Evolutionary conservation across 805 yeast species (phyloP).

Genomic region (Wickerhamomyces hampshirensis): DNA sequence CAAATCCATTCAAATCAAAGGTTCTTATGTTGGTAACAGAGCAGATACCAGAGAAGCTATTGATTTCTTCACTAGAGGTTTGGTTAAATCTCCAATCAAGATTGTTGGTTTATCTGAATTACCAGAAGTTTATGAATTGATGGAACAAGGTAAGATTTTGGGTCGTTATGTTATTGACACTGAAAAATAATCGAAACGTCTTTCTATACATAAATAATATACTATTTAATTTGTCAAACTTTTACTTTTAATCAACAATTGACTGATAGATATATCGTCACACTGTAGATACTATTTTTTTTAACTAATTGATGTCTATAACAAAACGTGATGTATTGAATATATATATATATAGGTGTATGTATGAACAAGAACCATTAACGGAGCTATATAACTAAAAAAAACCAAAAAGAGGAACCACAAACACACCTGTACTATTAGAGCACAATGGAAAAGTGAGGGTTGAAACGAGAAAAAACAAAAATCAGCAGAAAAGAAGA

Average conservation of each 20-base stretch:
- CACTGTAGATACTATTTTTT: too few relatives aligned
- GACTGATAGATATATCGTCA: not conserved
- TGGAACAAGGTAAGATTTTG: slow-evolving; percentile 79
- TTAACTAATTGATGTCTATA: too few relatives aligned
- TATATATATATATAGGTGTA: too few relatives aligned
- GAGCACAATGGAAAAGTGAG: too few relatives aligned
- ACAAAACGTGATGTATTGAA: not conserved
- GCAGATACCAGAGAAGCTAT: slow-evolving; percentile 80
- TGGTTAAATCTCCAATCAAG: slow-evolving; percentile 68
- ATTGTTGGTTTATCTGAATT: slow-evolving; percentile 71
- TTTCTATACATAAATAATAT: not conserved
- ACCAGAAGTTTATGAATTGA: slow-evolving; percentile 62
- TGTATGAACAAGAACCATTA: too few relatives aligned
- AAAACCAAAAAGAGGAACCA: too few relatives aligned
- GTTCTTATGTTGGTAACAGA: slow-evolving; percentile 88
- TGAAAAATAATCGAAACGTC: slow-evolving; percentile 34
- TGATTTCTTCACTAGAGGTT: slow-evolving; percentile 68
- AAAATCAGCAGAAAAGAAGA: too few relatives aligned
- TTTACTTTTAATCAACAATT: not conserved
- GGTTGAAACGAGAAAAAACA: too few relatives aligned
- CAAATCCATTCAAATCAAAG: slow-evolving; percentile 65
- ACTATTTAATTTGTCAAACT: not conserved
- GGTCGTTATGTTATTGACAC: slow-evolving; percentile 91
- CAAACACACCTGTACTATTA: too few relatives aligned
- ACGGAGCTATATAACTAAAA: too few relatives aligned